Evolutionary conservation across 345 rosid genomes (phyloP), one percentile per base, ranked within the genome.

Genomic region (Syzygium aromaticum): DNA sequence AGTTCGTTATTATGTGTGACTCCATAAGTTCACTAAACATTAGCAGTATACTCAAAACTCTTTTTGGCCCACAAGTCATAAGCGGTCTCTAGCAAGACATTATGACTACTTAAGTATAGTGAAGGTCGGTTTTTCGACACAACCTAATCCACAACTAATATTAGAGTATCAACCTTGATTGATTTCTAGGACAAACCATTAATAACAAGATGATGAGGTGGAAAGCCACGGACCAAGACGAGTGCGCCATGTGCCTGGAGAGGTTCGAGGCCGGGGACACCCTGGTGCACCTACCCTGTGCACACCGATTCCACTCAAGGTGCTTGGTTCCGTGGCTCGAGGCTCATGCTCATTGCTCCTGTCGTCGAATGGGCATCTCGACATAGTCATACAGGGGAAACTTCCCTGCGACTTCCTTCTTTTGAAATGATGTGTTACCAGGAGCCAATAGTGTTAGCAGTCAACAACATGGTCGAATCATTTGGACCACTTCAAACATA

Each of bases 311-410:
- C 90, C 99, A 96, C 84, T 87, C 91, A 1, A 88, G 82, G 64
- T 95, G 99, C 49, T 84, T 95, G 92, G 83, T 93, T 49, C 98
- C 98, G 52, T 96, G 99, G 98, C 92, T 95, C 13, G 93, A 91
- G 38, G 92, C 53, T 77, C 91, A 90, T 88, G 87, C 94, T 14
- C 95, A 91, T 33, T 95, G 99, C 88, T 98, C 98, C 33, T 97
- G 94, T 87, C 94, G 98, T 87, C 89, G 98, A 90, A 87, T 51
- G 46, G 85, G 53, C 28, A 19, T 54, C 64, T 84, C 63, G 22
- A 7, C 14, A 12, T 51, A 30, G 23, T 84, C 28, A 84, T 25
- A 9, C 49, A 33, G 43, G 11, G 43, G 12, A 19, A 73, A 19
- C 46, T 53, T 25, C 33, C 85, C 43, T 14, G 38, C 33, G 8